Base-by-base conservation (phyloP, 495 filamentous ascomycete genomes). In the Glonium stellatum region DNA sequence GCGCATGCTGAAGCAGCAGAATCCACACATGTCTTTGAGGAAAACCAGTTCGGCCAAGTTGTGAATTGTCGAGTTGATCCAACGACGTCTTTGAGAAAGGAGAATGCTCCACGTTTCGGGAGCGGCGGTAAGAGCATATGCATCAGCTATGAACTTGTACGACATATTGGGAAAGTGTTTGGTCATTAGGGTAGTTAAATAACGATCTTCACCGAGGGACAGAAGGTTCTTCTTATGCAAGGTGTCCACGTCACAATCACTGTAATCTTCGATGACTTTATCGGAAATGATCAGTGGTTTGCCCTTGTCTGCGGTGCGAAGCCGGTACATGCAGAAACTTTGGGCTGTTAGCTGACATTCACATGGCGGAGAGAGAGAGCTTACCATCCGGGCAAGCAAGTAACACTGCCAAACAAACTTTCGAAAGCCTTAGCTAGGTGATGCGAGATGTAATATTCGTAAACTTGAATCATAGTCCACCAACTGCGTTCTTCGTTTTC, bases 401-500 rank as follows among this genome's bases (percentile, higher is more conserved):
- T 96, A 63, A 97, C 92, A 70, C 87, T 92, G 70, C 89, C 92
- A 64, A 97, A 97, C 44, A 97, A 80, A 46, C 90, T 95, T 73
- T 97, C 92, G 65, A 97, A 97, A 57, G 92, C 88, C 78, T 97
- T 97, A 37, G 91, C 75, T 62, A 97, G 75, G 73, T 97, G 86
- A 79, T 97, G 92, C 21, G 91, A 95, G 70, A 97, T 97, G 72
- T 87, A 97, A 77, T 97, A 97, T 73, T 97, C 92, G 74, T 97
- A 97, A 58, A 97, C 93, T 73, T 98, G 93, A 70, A 98, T 98
- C 93, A 98, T 98, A 10, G 95, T 98, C 89, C 90, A 95, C 90
- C 92, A 97, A 65, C 84, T 91, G 21, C 85, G 77, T 65, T 96
- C 87, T 74, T 96, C 92, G 65, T 98, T 98, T 72, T 95, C 87